Evolutionary conservation across 768 basidiomycete genomes (phyloP), one percentile per base, ranked within the genome.

Genomic region (Cyclocybe aegerita): DNA sequence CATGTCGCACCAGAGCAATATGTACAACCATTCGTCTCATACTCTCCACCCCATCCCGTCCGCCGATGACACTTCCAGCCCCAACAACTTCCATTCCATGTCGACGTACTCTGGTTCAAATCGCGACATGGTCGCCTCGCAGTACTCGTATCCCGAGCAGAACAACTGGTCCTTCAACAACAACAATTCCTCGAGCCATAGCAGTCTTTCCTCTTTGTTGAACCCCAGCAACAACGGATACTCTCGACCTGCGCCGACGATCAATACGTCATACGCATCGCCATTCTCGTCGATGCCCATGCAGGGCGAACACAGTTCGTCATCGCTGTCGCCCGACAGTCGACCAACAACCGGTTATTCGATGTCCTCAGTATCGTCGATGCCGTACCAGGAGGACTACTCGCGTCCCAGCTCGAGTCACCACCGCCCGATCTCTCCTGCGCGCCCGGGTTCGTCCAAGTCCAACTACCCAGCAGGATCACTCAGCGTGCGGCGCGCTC

Each of bases 261-360:
- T 86, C 65, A 86, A 84, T 58, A 86, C 86, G 9, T 82, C 85
- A 9, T 90, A 90, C 59, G 78, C 76, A 7, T 79, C 82, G 15
- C 81, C 87, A 4, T 89, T 88, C 69, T 83, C 85, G 6, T 80
- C 78, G 30, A 77, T 86, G 73, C 82, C 83, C 37, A 78, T 87
- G 75, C 79, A 82, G 62, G 76, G 76, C 38, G 82, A 84, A 53
- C 83, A 86, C 58, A 81, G 81, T 51, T 82, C 82, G 33, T 87
- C 86, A 0, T 88, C 87, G 0, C 66, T 89, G 56, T 92, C 90
- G 3, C 90, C 90, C 4, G 90, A 93, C 65, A 89, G 88, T 67
- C 83, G 90, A 44, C 90, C 90, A 1, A 86, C 85, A 1, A 91
- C 90, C 0, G 88, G 90, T 12, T 93, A 93, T 66, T 91, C 90